Evolutionary conservation across 176 grass and related monocot genomes (phyloP), one percentile per base, ranked within the genome.

Genomic region (Carex littledalei): DNA sequence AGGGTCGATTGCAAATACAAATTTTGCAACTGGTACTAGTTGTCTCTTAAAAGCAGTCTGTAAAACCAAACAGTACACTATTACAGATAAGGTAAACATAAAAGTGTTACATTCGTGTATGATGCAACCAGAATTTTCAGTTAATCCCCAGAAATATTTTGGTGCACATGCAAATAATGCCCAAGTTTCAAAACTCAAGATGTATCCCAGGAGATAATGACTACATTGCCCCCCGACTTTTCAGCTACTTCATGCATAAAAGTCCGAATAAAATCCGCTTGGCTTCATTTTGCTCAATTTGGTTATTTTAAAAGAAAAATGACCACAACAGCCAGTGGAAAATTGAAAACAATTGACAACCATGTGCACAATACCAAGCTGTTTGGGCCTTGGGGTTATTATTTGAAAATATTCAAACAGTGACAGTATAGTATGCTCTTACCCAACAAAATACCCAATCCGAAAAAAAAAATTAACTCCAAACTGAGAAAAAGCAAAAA

Each of bases 401-500:
- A 70, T 3, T 11, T 70, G 15, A 70, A 37, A 70, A n/a, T 39
- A 70, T 18, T 70, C 67, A 37, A 70, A 70, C 63, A 41, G 17
- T 8, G 67, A 37, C 34, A 32, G 2, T 11, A 12, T 10, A 50
- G 47, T 50, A 50, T 10, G 47, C 57, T 60, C n/a, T 60, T 60
- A 60, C 14, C 14, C 21, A 63, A 63, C 4, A 20, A 63, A 35
- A 67, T 8, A 16, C 43, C 43, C 43, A 67, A 49, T 52, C 43
- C n/a, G 0, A 4, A 35, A 26, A 24, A 74, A 24, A 22, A 3
- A 74, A 4, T 35, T 2, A 74, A 74, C 55, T 35, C 12, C 76
- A 69, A 79, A 31, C 67, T 58, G n/a, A 75, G 45, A 89, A 8
- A 76, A 68, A 53, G 6, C 16, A 86, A 87, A 31, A 86, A 70